Base-by-base conservation (phyloP, 169 alveolate species). In the Toxoplasma gondii region DNA sequence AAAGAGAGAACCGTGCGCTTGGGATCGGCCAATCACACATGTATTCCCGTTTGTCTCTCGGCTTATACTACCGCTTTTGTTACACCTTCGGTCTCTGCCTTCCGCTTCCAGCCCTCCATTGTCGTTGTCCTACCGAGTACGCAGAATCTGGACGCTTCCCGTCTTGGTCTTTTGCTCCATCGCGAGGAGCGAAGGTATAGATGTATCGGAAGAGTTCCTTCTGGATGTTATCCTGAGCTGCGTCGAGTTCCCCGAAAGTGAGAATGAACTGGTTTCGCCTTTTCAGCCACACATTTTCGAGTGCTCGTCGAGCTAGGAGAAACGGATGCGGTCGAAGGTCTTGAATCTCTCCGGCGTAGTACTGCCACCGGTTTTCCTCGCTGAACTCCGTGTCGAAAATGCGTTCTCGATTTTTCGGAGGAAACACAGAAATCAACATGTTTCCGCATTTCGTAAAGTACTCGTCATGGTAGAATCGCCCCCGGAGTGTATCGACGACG, bases 301-400 rank as follows among this genome's bases (percentile, higher is more conserved):
- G 54, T 1, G 95, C 95, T 45, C 92, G 86, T 31, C 95, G 67
- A 31, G 95, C 95, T 22, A 92, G 74, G 87, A 92, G 84, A 86
- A 82, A 92, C 5, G 95, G 95, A 83, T 92, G 95, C 17, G 92
- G 49, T 0, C 38, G 92, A 86, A 92, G 78, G 70, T 92, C 95
- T 4, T 84, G 91, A 0, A 82, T 41, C 78, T 82, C 70, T 29
- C 70, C 83, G 0, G 95, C 83, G 92, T 91, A 92, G 95, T 92
- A 92, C 39, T 83, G 74, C 84, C 87, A 80, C 17, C 78, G 70
- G 49, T 41, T 84, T 41, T 83, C 54, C 53, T 88, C 92, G 88
- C 69, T 84, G 92, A 92, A 83, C 16, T 92, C 92, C 54, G 67
- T 53, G 78, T 83, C 95, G 81, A 78, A 49, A 78, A 29, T 17